These are phyloP conservation scores for Geotrichum klebahnii DNA, from an alignment of 1,139 yeast species.

Conservation along the genomic window DNA sequence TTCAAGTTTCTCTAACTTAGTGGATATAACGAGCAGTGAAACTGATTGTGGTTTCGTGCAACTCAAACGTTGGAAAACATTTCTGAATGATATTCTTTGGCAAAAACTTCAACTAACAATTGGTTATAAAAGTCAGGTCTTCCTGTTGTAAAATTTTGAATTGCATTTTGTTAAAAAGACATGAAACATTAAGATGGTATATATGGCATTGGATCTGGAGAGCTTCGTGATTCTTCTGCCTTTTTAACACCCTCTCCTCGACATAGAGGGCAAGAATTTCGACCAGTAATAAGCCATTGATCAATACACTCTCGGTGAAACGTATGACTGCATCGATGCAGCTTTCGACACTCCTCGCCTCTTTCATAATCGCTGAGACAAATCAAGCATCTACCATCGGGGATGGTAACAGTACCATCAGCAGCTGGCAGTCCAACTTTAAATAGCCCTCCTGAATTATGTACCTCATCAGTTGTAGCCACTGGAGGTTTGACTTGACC, in stretches of 20 bases:
- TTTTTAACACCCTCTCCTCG: constrained; percentile 44
- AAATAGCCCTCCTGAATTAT: constrained; percentile 41
- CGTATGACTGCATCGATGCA: constrained; percentile 46
- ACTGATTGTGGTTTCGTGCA: no score
- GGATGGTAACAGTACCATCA: constrained; percentile 11
- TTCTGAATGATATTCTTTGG: no score
- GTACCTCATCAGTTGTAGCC: constrained; percentile 43
- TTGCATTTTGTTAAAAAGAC: no score
- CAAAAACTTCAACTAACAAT: no score
- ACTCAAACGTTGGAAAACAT: no score
- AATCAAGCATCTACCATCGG: constrained; percentile 46
- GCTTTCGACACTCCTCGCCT: constrained; percentile 46
- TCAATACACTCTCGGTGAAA: constrained; percentile 55
- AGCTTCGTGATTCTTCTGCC: constrained; percentile 8
- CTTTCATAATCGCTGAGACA: constrained; percentile 48
- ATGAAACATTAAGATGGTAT: no score
- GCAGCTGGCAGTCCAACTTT: constrained; percentile 23
- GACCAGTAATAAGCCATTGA: constrained; percentile 52
- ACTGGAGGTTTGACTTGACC: constrained; percentile 48
- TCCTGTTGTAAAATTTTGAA: no score
- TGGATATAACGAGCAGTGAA: no score
- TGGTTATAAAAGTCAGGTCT: no score
- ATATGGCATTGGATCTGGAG: no score
- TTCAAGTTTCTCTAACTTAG: no score
- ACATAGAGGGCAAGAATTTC: constrained; percentile 57